These are phyloP conservation scores for Cyberlindnera subsufficiens DNA, from an alignment of 805 yeast species.

Conservation along the genomic window DNA sequence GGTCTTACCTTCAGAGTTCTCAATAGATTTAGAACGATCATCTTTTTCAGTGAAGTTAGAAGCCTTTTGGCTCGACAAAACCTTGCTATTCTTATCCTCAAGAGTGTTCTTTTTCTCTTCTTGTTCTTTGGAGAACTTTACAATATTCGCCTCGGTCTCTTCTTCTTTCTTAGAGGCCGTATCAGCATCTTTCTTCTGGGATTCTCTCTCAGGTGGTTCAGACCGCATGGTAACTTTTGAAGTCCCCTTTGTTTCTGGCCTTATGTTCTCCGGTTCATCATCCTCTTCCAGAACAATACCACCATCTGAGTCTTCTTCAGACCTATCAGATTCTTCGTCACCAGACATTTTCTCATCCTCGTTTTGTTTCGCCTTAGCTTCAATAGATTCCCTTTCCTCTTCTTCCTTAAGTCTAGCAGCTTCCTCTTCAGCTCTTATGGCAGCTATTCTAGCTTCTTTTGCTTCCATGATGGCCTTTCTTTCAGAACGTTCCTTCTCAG, in stretches of 20 bases:
- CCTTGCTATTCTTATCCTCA: neutral
- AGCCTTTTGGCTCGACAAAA: too few relatives aligned
- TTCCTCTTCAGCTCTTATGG: conserved; percentile 2
- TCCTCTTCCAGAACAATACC: neutral
- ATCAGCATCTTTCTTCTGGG: neutral
- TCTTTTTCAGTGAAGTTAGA: too few relatives aligned
- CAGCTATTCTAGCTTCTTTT: conserved; percentile 2
- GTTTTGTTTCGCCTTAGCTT: neutral
- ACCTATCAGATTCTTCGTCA: neutral
- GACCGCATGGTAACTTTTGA: too few relatives aligned
- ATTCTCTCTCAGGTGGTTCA: too few relatives aligned
- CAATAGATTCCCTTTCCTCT: conserved; percentile 2
- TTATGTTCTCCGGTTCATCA: neutral
- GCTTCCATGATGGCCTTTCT: conserved; percentile 3
- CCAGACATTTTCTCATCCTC: conserved; percentile 1
- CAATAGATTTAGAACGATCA: too few relatives aligned
- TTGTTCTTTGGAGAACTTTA: neutral
- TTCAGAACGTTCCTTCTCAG: conserved; percentile 9
- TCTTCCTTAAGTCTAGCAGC: conserved; percentile 5
- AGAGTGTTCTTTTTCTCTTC: neutral
- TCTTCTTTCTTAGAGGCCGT: neutral
- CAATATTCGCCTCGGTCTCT: neutral
- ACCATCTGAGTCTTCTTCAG: neutral
- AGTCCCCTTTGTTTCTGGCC: neutral
- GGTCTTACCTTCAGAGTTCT: too few relatives aligned